phyloP scores from a whole-genome alignment of 2,329 filamentous ascomycete genomes.

The Pseudogymnoascus sp. region DNA sequence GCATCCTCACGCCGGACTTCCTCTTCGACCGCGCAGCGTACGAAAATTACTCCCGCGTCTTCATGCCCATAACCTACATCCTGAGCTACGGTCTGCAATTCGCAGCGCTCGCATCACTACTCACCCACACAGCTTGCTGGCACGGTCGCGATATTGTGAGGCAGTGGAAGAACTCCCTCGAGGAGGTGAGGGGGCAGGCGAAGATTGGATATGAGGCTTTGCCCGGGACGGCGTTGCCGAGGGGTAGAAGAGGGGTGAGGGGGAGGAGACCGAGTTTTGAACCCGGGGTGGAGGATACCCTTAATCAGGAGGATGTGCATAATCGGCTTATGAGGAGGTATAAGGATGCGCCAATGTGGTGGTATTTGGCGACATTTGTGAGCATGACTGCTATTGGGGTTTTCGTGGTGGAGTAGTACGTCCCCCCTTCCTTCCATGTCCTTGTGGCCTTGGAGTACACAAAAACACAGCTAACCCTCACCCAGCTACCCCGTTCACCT shows the following conservation, averaged over 20 bases:
- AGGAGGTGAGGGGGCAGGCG: conserved; percentile 49
- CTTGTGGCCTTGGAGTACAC: no score
- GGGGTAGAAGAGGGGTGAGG: conserved; percentile 15
- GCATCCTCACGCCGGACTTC: conserved; percentile 69
- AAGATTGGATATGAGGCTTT: conserved; percentile 48
- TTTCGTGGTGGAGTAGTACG: conserved; percentile 77
- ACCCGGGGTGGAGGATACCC: conserved; percentile 41
- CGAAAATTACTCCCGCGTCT: conserved; percentile 73
- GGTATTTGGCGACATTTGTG: conserved; percentile 71
- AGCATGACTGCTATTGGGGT: conserved; percentile 73
- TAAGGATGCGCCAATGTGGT: conserved; percentile 69
- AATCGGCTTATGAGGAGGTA: conserved; percentile 78
- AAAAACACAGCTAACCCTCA: conserved; percentile 16
- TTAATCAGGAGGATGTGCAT: conserved; percentile 73
- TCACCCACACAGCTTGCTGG: conserved; percentile 79
- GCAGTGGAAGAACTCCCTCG: conserved; percentile 64
- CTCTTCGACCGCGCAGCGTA: conserved; percentile 72
- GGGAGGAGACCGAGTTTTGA: conserved; percentile 29
- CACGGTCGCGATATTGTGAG: conserved; percentile 75
- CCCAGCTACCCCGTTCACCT: conserved; percentile 69
- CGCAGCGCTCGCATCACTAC: conserved; percentile 67
- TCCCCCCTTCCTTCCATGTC: conserved; percentile 17
- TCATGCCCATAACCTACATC: conserved; percentile 79
- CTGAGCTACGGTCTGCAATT: conserved; percentile 83
- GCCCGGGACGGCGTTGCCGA: conserved; percentile 1